Evolutionary conservation across 2,329 filamentous ascomycete species (phyloP).

Genomic region (Fusarium xyrophilum): DNA sequence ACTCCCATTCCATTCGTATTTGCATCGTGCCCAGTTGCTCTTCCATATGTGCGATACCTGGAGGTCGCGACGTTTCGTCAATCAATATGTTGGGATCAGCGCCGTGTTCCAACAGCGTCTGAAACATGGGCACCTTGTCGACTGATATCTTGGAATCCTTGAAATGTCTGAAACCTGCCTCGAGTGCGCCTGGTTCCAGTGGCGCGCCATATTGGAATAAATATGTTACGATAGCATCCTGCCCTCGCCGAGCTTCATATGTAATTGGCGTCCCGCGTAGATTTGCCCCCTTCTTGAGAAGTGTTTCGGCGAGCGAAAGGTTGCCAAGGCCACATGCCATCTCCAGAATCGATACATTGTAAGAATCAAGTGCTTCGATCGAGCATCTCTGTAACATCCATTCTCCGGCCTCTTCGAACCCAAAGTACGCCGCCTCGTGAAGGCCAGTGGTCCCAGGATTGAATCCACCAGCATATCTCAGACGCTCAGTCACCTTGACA

Average conservation of each 20-base stretch:
- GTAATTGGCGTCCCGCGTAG: background rate
- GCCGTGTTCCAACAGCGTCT: background rate
- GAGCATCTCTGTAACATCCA: background rate
- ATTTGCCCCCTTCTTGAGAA: background rate
- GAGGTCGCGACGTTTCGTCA: background rate
- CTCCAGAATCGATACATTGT: background rate
- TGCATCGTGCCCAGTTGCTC: background rate
- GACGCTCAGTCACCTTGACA: background rate
- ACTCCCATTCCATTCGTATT: background rate
- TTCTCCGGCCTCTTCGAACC: background rate
- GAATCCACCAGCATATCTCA: background rate
- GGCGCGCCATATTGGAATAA: background rate
- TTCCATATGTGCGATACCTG: background rate
- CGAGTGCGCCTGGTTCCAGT: background rate
- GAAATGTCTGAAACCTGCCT: background rate
- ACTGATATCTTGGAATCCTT: background rate
- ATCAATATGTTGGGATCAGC: background rate
- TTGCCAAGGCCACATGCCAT: background rate
- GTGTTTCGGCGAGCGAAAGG: background rate
- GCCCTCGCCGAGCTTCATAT: background rate
- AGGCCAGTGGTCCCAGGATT: background rate
- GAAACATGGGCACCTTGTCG: background rate
- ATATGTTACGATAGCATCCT: background rate
- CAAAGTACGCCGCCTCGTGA: conserved; percentile 7
- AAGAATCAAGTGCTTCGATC: background rate